Conservation (phyloP, 2,329 filamentous ascomycete genomes). For the Neospermospora avenae region DNA sequence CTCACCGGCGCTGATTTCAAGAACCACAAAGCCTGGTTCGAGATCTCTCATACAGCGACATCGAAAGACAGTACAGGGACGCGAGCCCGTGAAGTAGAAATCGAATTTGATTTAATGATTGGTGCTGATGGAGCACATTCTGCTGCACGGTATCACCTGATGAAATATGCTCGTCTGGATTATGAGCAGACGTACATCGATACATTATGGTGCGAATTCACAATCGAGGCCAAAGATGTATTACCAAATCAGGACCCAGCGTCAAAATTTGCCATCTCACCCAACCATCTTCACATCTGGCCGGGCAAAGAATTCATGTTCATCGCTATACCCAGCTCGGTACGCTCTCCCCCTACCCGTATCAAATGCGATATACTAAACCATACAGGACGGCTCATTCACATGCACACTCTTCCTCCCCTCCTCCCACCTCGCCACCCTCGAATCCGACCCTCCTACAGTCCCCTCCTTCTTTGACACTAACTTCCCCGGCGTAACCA, state of each 20-base stretch:
- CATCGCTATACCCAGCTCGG: slow-evolving; percentile 77
- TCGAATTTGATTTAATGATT: slow-evolving; percentile 88
- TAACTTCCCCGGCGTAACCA: slow-evolving; percentile 83
- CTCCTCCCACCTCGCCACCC: slow-evolving; percentile 60
- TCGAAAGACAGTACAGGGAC: slow-evolving; percentile 20
- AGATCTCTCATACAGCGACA: slow-evolving; percentile 46
- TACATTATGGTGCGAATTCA: slow-evolving; percentile 95
- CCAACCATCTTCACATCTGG: slow-evolving; percentile 97
- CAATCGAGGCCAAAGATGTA: slow-evolving; percentile 56
- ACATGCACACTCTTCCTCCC: slow-evolving; percentile 93
- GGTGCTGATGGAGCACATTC: slow-evolving; percentile 96
- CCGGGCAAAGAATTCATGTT: slow-evolving; percentile 95
- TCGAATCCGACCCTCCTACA: slow-evolving; percentile 60
- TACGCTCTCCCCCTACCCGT: neutral
- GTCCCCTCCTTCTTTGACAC: slow-evolving; percentile 73
- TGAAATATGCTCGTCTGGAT: slow-evolving; percentile 90
- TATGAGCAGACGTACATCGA: slow-evolving; percentile 96
- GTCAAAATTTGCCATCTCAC: slow-evolving; percentile 72
- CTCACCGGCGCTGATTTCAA: slow-evolving; percentile 85
- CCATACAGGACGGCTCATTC: slow-evolving; percentile 76
- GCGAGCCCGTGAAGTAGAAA: slow-evolving; percentile 63
- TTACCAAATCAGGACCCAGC: slow-evolving; percentile 32
- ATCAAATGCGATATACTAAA: slow-evolving; percentile 10
- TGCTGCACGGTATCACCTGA: slow-evolving; percentile 84
- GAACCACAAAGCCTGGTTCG: slow-evolving; percentile 81